Evolutionary conservation across 169 alveolate species (phyloP).

Genomic region (Plasmodium vinckei): DNA sequence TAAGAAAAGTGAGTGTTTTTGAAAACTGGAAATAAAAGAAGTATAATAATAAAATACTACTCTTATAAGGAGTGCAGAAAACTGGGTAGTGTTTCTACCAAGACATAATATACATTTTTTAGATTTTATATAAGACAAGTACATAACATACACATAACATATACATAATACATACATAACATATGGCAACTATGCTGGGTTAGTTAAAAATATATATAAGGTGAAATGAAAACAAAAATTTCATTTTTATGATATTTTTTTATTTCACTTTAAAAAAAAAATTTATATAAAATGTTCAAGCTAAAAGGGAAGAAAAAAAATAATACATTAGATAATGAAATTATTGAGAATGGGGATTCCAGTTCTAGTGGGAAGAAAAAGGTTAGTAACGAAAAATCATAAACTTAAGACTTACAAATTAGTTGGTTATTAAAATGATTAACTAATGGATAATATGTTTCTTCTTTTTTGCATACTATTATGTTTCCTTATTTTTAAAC

Average conservation of each 20-base stretch:
- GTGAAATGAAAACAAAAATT: too few species aligned
- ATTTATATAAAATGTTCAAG: constrained; percentile 26
- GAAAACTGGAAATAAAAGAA: too few species aligned
- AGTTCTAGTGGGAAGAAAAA: constrained; percentile 21
- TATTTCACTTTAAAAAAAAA: constrained; percentile 5
- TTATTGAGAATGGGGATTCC: constrained; percentile 34
- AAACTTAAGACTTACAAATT: neutral
- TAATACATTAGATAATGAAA: constrained; percentile 19
- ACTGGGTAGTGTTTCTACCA: too few species aligned
- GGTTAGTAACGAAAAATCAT: constrained; percentile 15
- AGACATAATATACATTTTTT: too few species aligned
- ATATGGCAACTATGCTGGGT: too few species aligned
- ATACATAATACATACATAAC: too few species aligned
- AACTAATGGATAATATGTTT: neutral
- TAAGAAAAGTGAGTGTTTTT: too few species aligned
- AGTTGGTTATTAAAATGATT: neutral
- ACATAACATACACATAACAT: too few species aligned
- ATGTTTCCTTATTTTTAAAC: neutral
- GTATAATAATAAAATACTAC: too few species aligned
- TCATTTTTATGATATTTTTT: neutral
- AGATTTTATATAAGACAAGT: too few species aligned
- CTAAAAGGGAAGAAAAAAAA: constrained; percentile 20
- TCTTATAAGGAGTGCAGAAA: too few species aligned
- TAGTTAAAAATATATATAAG: too few species aligned
- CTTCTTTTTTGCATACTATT: neutral